Evolutionary conservation across 805 yeast genomes (phyloP).

Genomic region (Kazachstania viticola): DNA sequence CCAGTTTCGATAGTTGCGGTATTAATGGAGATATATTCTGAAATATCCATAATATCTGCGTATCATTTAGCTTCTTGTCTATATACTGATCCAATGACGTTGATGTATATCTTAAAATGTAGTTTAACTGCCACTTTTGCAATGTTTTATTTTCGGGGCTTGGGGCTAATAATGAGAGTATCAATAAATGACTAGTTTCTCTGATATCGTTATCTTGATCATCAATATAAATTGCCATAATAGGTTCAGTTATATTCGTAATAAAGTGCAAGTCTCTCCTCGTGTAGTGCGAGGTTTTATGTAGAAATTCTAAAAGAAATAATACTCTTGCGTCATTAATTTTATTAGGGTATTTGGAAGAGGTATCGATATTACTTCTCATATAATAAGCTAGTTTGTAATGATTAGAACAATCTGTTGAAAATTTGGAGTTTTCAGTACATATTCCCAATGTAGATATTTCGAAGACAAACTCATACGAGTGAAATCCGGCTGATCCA

Average conservation of each 20-base stretch:
- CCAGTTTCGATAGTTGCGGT: slow-evolving; percentile 3
- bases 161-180: slow-evolving; percentile 10
- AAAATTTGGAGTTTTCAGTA: neutral
- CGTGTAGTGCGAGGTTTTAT: slow-evolving; percentile 6
- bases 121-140: slow-evolving; percentile 10
- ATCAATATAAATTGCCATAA: slow-evolving; percentile 5
- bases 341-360: slow-evolving; percentile 7
- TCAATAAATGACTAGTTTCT: slow-evolving; percentile 17
- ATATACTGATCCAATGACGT: slow-evolving; percentile 11
- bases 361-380: slow-evolving; percentile 6
- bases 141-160: slow-evolving; percentile 1
- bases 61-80: slow-evolving; percentile 6
- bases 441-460: slow-evolving; percentile 6
- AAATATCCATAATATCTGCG: slow-evolving; percentile 14
- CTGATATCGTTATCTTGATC: slow-evolving; percentile 8
- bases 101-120: slow-evolving; percentile 8
- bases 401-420: neutral
- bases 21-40: slow-evolving; percentile 9
- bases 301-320: slow-evolving; percentile 16
- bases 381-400: slow-evolving; percentile 5
- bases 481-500: slow-evolving; percentile 19
- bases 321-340: slow-evolving; percentile 14
- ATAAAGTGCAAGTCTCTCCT: slow-evolving; percentile 4
- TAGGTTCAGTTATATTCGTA: slow-evolving; percentile 5
- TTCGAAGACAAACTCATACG: slow-evolving; percentile 18